phyloP scores from a whole-genome alignment of 768 basidiomycete species.

The Lactifluus rugatus region DNA sequence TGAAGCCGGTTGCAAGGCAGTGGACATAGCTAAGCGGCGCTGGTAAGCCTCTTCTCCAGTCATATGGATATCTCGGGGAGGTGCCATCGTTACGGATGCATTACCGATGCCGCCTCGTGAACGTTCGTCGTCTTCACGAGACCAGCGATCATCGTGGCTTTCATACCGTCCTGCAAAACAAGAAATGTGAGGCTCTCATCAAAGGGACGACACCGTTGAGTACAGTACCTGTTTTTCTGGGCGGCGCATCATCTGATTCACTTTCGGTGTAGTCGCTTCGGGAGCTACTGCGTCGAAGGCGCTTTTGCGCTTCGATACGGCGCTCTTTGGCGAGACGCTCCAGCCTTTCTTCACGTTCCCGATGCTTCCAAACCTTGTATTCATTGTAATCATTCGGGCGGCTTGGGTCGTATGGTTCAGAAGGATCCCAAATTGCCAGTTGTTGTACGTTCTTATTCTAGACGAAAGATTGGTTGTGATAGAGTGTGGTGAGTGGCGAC shows the following conservation, averaged over 20 bases:
- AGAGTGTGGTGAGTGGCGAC: not conserved
- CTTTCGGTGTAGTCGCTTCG: constrained; percentile 60
- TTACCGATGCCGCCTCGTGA: constrained; percentile 26
- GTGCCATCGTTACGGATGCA: constrained; percentile 9
- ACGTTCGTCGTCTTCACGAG: constrained; percentile 47
- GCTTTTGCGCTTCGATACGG: constrained; percentile 45
- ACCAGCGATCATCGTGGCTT: constrained; percentile 38
- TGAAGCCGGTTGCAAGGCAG: constrained; percentile 21
- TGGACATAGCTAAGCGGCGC: constrained; percentile 61
- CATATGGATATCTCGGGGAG: constrained; percentile 36
- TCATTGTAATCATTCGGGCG: constrained; percentile 86
- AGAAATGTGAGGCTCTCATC: constrained; percentile 10
- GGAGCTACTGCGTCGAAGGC: constrained; percentile 37
- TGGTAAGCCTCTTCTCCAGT: constrained; percentile 78
- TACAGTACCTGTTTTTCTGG: constrained; percentile 54
- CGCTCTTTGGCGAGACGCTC: constrained; percentile 36
- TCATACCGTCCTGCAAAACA: constrained; percentile 30
- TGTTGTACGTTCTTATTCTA: constrained; percentile 54
- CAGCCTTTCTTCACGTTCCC: constrained; percentile 65
- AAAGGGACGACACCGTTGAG: not conserved
- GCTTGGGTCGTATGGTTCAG: constrained; percentile 69
- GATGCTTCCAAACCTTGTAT: constrained; percentile 72
- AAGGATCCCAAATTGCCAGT: constrained; percentile 62
- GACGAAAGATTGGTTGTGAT: not conserved
- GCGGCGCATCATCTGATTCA: constrained; percentile 53